Percentiles rank a stretch among this genome's conserved stretches.
Conservation (phyloP, 1,139 yeast species). For the Saccharomycopsis crataegensis region DNA sequence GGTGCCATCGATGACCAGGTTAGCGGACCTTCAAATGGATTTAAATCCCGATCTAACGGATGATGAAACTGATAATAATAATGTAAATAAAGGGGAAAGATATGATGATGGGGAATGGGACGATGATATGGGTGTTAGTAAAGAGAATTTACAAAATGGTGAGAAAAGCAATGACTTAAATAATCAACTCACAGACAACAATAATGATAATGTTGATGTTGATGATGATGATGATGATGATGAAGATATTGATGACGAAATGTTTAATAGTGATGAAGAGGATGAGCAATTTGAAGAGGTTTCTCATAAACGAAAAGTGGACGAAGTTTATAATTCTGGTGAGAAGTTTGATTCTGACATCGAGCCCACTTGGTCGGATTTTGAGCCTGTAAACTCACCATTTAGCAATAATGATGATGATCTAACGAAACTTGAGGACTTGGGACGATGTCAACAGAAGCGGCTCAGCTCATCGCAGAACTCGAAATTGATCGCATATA, state of each 20-base stretch:
- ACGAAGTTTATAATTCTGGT: background rate
- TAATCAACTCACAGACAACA: constrained; percentile 3
- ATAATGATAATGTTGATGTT: background rate
- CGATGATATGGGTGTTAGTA: constrained; percentile 14
- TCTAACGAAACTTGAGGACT: background rate
- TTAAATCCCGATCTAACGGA: constrained; percentile 29
- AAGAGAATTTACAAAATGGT: constrained; percentile 13
- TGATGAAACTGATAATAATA: background rate
- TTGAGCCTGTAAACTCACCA: background rate
- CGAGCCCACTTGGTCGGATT: background rate
- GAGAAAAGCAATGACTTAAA: constrained; percentile 1
- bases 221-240: background rate
- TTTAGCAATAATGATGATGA: background rate
- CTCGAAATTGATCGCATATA: constrained; percentile 29
- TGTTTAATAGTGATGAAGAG: background rate
- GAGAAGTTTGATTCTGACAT: background rate
- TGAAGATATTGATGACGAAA: background rate
- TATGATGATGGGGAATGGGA: background rate
- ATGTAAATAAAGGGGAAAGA: background rate
- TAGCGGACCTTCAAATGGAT: constrained; percentile 24
- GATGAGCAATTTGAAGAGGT: background rate
- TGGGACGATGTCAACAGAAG: background rate
- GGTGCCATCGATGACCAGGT: constrained; percentile 6
- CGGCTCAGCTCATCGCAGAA: constrained; percentile 12
- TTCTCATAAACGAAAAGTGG: no score